A percentile compares a stretch with the other conserved stretches of the same genome.
Evolutionary conservation across 129 eudicot species (phyloP).

Genomic region (Chrysanthemum makinoi): DNA sequence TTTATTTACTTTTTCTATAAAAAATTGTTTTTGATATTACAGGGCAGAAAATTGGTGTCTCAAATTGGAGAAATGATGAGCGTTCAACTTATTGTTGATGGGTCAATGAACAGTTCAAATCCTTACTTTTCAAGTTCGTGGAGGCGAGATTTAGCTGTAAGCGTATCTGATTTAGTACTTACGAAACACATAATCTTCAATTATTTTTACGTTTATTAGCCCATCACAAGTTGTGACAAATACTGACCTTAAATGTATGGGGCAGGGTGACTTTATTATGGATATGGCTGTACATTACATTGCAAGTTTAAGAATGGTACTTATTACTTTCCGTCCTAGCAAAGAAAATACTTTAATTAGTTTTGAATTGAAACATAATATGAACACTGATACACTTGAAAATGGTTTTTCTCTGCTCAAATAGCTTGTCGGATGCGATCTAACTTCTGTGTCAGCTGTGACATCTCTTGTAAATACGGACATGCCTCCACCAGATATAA

Average conservation of each 20-base stretch:
- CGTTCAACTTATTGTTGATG: conserved; percentile 50
- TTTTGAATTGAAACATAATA: too few relatives aligned
- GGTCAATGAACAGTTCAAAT: conserved; percentile 94
- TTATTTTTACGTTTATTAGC: neutral
- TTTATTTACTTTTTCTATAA: conserved; percentile 7
- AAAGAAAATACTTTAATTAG: neutral
- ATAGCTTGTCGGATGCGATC: conserved; percentile 87
- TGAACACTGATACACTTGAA: too few relatives aligned
- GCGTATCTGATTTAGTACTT: neutral
- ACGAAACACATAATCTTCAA: neutral
- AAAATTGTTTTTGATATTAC: conserved; percentile 21
- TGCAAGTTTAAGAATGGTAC: conserved; percentile 94
- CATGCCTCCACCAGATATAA: conserved; percentile 40
- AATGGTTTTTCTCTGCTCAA: neutral
- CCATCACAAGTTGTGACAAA: neutral
- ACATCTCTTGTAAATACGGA: conserved; percentile 30
- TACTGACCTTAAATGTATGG: conserved; percentile 15
- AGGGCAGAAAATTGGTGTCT: conserved; percentile 33
- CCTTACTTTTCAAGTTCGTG: conserved; percentile 95
- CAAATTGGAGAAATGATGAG: conserved; percentile 91
- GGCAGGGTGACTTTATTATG: conserved; percentile 92
- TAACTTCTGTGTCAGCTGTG: conserved; percentile 66
- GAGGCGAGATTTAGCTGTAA: conserved; percentile 75
- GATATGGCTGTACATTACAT: conserved; percentile 98
- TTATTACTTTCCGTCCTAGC: neutral